These are phyloP conservation scores for Rhodomyrtus psidioides DNA, from an alignment of 441 rosid species.

Conservation along the genomic window DNA sequence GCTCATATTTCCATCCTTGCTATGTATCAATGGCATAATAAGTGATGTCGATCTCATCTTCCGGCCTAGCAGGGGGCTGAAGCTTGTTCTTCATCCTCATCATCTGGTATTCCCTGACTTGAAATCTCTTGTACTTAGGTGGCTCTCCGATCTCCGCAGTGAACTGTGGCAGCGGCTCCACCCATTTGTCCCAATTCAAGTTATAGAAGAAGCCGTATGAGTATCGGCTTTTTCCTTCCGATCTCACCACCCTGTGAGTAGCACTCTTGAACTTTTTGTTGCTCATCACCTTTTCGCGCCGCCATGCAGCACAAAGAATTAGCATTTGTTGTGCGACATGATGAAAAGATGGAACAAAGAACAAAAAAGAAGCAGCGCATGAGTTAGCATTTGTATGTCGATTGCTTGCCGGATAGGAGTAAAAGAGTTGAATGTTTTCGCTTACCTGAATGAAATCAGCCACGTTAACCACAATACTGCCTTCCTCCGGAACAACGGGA, in stretches of 20 bases:
- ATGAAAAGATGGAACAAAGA: neutral
- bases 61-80: slow-evolving; percentile 30
- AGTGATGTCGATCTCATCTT: slow-evolving; percentile 32
- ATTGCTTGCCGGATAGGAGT: neutral
- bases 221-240: slow-evolving; percentile 20
- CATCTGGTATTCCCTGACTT: slow-evolving; percentile 24
- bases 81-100: slow-evolving; percentile 35
- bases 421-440: neutral
- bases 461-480: slow-evolving; percentile 28
- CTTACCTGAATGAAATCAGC: slow-evolving; percentile 46
- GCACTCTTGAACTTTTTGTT: slow-evolving; percentile 46
- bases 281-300: slow-evolving; percentile 32
- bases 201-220: slow-evolving; percentile 42
- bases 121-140: slow-evolving; percentile 27
- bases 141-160: slow-evolving; percentile 30
- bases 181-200: slow-evolving; percentile 37
- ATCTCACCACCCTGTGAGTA: slow-evolving; percentile 41
- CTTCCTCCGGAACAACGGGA: slow-evolving; percentile 19
- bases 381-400: neutral
- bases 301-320: neutral
- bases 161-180: slow-evolving; percentile 38
- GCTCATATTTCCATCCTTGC: neutral
- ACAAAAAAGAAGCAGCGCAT: neutral
- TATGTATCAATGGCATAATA: slow-evolving; percentile 15
- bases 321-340: neutral